Evolutionary conservation across 1,139 yeast species (phyloP).

Genomic region (Kodamaea derodonti): DNA sequence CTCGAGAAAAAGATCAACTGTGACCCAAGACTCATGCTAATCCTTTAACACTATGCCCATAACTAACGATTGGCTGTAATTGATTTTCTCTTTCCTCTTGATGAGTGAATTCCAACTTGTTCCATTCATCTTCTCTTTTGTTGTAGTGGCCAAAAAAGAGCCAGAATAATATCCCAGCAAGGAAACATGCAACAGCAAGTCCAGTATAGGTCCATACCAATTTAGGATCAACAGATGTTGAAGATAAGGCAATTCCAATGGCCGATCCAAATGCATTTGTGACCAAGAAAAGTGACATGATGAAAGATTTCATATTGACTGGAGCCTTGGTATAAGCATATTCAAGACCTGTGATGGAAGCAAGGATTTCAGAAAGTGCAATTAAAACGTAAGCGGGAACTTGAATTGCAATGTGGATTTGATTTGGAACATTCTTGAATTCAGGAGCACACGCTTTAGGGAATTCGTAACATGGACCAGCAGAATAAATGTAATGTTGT

Average conservation of each 20-base stretch:
- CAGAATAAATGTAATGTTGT: conserved; percentile 66
- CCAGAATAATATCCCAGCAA: conserved; percentile 65
- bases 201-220: conserved; percentile 66
- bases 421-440: conserved; percentile 39
- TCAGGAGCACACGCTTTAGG: conserved; percentile 41
- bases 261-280: conserved; percentile 70
- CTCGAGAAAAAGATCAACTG: no score
- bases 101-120: conserved; percentile 43
- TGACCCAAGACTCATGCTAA: no score
- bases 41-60: no score
- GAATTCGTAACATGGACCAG: conserved; percentile 72
- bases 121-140: conserved; percentile 56
- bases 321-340: conserved; percentile 74
- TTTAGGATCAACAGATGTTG: conserved; percentile 65
- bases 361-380: conserved; percentile 61
- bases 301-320: conserved; percentile 58
- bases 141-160: conserved; percentile 54
- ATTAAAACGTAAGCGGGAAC: conserved; percentile 61
- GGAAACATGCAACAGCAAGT: conserved; percentile 53
- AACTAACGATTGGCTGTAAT: conserved; percentile 10
- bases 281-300: conserved; percentile 58
- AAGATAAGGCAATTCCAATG: conserved; percentile 66
- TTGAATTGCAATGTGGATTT: conserved; percentile 59
- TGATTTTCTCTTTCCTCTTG: conserved; percentile 13
- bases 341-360: conserved; percentile 64